phyloP scores from a whole-genome alignment of 768 basidiomycete species.

The Clitopilus passeckerianus region DNA sequence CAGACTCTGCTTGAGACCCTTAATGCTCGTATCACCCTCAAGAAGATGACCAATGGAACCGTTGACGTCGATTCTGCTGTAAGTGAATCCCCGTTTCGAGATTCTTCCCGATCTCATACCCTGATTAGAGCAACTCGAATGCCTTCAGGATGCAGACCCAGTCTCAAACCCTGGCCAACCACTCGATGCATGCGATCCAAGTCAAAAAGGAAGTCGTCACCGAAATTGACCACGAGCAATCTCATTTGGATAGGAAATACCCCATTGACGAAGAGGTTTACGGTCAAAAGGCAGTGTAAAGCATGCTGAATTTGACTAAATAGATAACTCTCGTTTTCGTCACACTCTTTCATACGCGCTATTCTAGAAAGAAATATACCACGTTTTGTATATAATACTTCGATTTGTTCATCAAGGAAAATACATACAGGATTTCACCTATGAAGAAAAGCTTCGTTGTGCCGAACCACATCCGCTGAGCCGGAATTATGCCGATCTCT shows the following conservation, averaged over 20 bases:
- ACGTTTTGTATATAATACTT: not conserved
- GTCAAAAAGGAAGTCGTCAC: conserved; percentile 18
- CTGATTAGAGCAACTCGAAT: conserved; percentile 10
- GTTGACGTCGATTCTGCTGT: conserved; percentile 25
- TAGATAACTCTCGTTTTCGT: not conserved
- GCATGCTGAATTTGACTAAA: not conserved
- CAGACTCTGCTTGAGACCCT: conserved; percentile 42
- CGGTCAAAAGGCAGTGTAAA: not conserved
- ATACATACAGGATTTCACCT: not conserved
- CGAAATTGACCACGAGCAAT: conserved; percentile 12
- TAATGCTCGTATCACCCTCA: conserved; percentile 30
- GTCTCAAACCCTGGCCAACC: conserved; percentile 13
- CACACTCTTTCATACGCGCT: no score
- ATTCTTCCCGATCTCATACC: not conserved
- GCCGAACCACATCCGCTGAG: no score
- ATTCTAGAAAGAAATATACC: not conserved
- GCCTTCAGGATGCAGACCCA: conserved; percentile 19
- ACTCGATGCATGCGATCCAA: conserved; percentile 18
- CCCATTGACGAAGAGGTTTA: conserved; percentile 7
- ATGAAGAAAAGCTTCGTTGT: no score
- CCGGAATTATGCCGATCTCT: no score
- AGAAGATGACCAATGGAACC: conserved; percentile 14
- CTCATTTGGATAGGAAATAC: conserved; percentile 13
- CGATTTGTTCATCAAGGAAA: not conserved
- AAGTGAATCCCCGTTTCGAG: not conserved